Conservation (phyloP, 2,329 filamentous ascomycete species). For the Hymenoscyphus fructigenus region DNA sequence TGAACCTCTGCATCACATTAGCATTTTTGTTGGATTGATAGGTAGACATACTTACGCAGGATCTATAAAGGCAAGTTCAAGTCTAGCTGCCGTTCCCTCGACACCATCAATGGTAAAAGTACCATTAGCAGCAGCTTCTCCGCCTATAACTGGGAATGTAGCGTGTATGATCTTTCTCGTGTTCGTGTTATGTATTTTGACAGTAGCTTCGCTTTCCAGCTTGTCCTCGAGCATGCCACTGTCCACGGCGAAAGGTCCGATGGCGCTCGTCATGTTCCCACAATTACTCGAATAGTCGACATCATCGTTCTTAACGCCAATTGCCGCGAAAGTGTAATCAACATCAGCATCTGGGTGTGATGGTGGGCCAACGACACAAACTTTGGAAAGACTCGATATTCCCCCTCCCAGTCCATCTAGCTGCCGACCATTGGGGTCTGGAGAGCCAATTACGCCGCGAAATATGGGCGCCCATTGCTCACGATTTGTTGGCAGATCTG, state of each 20-base stretch:
- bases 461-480: slow-evolving; percentile 55
- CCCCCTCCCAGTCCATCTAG: slow-evolving; percentile 71
- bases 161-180: slow-evolving; percentile 63
- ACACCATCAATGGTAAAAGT: slow-evolving; percentile 65
- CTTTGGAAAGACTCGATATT: slow-evolving; percentile 67
- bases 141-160: slow-evolving; percentile 52
- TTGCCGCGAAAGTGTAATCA: slow-evolving; percentile 70
- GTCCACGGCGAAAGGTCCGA: slow-evolving; percentile 66
- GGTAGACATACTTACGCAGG: slow-evolving; percentile 43
- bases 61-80: slow-evolving; percentile 60
- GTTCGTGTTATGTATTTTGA: slow-evolving; percentile 70
- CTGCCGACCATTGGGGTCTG: slow-evolving; percentile 66
- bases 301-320: slow-evolving; percentile 60
- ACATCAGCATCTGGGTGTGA: slow-evolving; percentile 53
- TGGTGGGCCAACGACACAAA: slow-evolving; percentile 62
- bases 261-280: slow-evolving; percentile 69
- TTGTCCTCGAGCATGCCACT: slow-evolving; percentile 41
- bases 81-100: slow-evolving; percentile 53
- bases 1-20: slow-evolving; percentile 44
- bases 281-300: slow-evolving; percentile 71
- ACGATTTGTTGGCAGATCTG: slow-evolving; percentile 50
- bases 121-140: slow-evolving; percentile 49
- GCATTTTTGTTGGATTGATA: slow-evolving; percentile 1
- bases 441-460: slow-evolving; percentile 59
- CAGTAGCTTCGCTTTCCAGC: slow-evolving; percentile 40